Evolutionary conservation across 2,329 filamentous ascomycete species (phyloP), one percentile per base, ranked within the genome.

Genomic region (Pyrenophora teres): DNA sequence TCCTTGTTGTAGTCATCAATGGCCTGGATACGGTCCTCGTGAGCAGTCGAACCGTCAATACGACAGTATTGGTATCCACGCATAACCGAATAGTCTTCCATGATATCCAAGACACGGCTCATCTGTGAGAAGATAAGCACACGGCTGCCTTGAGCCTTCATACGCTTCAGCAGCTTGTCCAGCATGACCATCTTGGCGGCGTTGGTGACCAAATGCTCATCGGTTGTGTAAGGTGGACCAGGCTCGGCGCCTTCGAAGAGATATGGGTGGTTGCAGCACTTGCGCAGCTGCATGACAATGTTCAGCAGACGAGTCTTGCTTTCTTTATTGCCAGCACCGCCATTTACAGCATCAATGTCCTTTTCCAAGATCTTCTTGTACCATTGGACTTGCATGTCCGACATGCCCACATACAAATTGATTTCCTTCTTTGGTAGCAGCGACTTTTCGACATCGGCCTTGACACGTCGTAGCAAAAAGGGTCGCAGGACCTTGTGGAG

Each of bases 51-150:
- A 68, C 94, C 94, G 71, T 99, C 94, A 58, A 99, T 99, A 68
- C 94, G 90, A 75, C 92, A 97, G 77, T 99, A 99, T 58, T 96
- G 89, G 77, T 90, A 97, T 27, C 91, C 87, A 51, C 92, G 85
- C 81, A 99, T 96, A 38, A 97, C 92, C 60, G 93, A 97, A 75
- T 99, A 99, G 73, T 99, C 94, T 71, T 99, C 94, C 13, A 99
- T 82, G 46, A 99, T 99, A 70, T 99, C 94, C 36, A 99, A 80
- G 33, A 97, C 82, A 83, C 94, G 90, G 68, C 92, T 97, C 94
- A 99, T 99, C 70, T 99, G 94, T 0, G 94, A 99, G 78, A 99
- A 99, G 64, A 99, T 97, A 49, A 99, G 83, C n/a, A 99, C 92
- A 60, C 94, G 85, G 70, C 92, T 97, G 36, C 92, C 94, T 70